phyloP scores from a whole-genome alignment of 768 basidiomycete genomes.

The Auricularia cornea region DNA sequence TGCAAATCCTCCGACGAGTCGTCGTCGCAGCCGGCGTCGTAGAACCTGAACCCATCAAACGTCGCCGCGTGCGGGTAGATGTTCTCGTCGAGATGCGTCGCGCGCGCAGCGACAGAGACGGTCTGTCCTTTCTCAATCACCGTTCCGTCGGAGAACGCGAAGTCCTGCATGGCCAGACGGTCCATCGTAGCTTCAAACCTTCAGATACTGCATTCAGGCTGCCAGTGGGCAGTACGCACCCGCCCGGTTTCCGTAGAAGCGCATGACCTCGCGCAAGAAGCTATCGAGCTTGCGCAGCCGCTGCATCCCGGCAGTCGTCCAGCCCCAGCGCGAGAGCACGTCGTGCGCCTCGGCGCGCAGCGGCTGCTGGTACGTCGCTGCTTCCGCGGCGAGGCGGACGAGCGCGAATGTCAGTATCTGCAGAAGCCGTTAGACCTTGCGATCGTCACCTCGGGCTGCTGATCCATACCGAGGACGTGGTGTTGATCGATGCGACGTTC shows the following conservation, averaged over 20 bases:
- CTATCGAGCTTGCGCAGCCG: conserved; percentile 40
- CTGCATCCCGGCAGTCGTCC: conserved; percentile 25
- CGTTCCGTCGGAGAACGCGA: conserved; percentile 29
- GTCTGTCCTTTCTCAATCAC: conserved; percentile 16
- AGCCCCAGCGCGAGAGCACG: conserved; percentile 30
- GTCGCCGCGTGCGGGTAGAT: conserved; percentile 2
- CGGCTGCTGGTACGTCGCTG: conserved; percentile 21
- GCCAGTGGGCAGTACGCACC: conserved; percentile 13
- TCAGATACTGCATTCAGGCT: not conserved
- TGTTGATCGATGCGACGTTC: no score
- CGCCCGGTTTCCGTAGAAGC: conserved; percentile 21
- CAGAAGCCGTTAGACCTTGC: no score
- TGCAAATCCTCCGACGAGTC: conserved; percentile 23
- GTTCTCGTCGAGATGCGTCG: conserved; percentile 2
- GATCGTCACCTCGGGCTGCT: no score
- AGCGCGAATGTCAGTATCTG: no score
- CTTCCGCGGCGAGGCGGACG: conserved; percentile 31
- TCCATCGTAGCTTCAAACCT: conserved; percentile 6
- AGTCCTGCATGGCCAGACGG: conserved; percentile 22
- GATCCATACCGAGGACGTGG: no score
- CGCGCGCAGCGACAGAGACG: conserved; percentile 11
- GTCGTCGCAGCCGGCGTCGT: conserved; percentile 14
- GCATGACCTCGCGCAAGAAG: conserved; percentile 35
- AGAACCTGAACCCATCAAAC: conserved; percentile 3
- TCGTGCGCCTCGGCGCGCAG: conserved; percentile 38